phyloP scores from a whole-genome alignment of 1,284 basidiomycete species.

The Puccinia coronata region DNA sequence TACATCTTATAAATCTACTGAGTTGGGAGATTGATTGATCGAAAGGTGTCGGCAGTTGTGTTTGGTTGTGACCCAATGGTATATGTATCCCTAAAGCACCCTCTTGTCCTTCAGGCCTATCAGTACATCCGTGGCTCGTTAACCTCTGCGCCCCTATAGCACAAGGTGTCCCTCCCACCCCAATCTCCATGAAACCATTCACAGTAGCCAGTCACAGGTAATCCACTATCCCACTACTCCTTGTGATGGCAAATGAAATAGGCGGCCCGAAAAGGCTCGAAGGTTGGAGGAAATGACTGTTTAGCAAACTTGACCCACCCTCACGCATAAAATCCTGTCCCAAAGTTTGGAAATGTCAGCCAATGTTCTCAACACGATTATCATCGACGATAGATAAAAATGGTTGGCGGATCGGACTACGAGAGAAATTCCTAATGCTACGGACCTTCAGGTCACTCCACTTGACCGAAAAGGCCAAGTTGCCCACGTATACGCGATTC shows the following conservation, averaged over 20 bases:
- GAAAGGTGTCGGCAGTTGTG: no score
- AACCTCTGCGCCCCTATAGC: constrained; percentile 6
- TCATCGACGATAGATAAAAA: background rate
- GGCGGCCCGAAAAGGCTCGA: constrained; percentile 39
- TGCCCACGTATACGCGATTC: constrained; percentile 96
- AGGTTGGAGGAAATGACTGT: constrained; percentile 62
- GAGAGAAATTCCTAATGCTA: background rate
- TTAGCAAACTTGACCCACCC: constrained; percentile 77
- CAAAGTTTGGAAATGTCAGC: background rate
- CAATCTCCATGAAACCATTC: background rate
- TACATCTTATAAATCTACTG: background rate
- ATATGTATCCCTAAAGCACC: background rate
- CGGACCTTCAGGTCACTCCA: constrained; percentile 82
- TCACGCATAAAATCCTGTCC: constrained; percentile 85
- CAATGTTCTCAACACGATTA: background rate
- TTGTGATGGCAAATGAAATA: constrained; percentile 66
- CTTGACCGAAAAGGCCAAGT: constrained; percentile 95
- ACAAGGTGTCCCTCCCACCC: background rate
- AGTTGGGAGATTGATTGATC: no score
- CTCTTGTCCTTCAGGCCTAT: background rate
- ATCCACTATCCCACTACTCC: constrained; percentile 74
- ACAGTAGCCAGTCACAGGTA: background rate
- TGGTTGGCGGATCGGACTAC: background rate
- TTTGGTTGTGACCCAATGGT: no score
- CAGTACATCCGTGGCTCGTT: constrained; percentile 24